A percentile compares a stretch with the other conserved stretches of the same genome.
Evolutionary conservation across 352 stramenopile genomes (phyloP).

Genomic region (Globisporangium nodosum): DNA sequence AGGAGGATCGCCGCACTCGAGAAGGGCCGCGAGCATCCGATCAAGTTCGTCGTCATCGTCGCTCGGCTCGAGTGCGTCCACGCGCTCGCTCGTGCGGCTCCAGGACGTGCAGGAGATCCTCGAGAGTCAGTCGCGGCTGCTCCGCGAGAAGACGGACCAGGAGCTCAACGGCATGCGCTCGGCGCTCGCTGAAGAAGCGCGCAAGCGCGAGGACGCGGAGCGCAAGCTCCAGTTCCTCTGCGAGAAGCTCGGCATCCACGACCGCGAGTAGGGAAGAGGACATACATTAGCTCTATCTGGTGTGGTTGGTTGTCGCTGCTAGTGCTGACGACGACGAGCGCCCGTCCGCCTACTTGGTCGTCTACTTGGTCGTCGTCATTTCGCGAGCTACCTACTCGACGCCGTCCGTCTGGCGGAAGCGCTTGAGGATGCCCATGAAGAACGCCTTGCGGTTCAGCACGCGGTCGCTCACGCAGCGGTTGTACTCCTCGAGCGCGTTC

Average conservation of each 20-base stretch:
- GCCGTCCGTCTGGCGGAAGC: conserved; percentile 75
- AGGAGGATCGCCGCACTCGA: neutral
- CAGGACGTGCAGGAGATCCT: conserved; percentile 35
- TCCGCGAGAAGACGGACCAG: conserved; percentile 24
- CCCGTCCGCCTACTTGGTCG: neutral
- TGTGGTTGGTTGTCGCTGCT: neutral
- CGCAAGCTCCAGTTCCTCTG: conserved; percentile 37
- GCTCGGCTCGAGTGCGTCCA: conserved; percentile 15
- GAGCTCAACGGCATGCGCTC: conserved; percentile 23
- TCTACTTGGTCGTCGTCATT: neutral
- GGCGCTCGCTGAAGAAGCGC: conserved; percentile 24
- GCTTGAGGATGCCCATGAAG: conserved; percentile 89
- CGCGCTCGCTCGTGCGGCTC: conserved; percentile 23
- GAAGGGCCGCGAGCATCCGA: conserved; percentile 6
- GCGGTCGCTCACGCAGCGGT: conserved; percentile 58
- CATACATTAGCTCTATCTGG: conserved; percentile 4
- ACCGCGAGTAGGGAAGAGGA: neutral
- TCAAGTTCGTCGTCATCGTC: conserved; percentile 2
- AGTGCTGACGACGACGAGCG: no score
- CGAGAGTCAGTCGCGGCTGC: conserved; percentile 23
- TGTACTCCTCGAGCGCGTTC: conserved; percentile 75
- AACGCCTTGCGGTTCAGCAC: conserved; percentile 85
- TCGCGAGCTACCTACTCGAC: conserved; percentile 40
- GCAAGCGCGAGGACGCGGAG: conserved; percentile 33
- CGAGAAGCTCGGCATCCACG: conserved; percentile 29